These are phyloP conservation scores for Viola pubescens DNA, from an alignment of 441 rosid genomes.

Conservation along the genomic window DNA sequence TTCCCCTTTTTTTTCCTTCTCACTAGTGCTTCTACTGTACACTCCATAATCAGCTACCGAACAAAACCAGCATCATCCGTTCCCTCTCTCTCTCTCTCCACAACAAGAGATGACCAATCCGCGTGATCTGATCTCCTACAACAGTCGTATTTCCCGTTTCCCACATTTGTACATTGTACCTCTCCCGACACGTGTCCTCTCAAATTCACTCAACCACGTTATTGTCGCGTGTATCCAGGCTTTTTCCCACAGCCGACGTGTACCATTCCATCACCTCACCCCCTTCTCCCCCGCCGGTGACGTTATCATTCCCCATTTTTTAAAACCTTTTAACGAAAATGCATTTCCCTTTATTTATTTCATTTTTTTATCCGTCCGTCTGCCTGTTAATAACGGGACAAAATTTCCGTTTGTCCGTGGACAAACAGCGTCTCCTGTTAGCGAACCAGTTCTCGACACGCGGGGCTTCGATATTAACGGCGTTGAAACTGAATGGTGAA, in stretches of 20 bases:
- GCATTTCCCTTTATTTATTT: no score
- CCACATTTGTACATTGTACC: background rate
- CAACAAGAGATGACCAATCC: background rate
- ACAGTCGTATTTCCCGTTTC: background rate
- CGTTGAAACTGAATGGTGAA: background rate
- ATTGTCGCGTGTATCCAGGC: background rate
- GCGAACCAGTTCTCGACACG: background rate
- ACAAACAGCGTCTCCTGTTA: conserved; percentile 15
- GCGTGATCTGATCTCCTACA: background rate
- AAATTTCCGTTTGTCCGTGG: conserved; percentile 15
- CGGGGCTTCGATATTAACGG: background rate
- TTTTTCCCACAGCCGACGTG: background rate
- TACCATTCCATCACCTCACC: background rate
- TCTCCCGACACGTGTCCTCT: background rate
- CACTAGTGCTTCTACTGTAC: no score
- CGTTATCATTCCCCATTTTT: background rate
- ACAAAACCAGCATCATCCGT: no score
- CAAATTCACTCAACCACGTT: background rate
- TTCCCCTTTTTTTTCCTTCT: no score
- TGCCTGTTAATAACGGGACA: conserved; percentile 24
- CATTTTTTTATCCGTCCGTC: background rate
- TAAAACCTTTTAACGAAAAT: no score
- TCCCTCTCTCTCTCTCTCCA: no score
- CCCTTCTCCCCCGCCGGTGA: background rate
- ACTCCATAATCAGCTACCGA: no score